Evolutionary conservation across 2,329 filamentous ascomycete species (phyloP).

Genomic region (Acrodontium crateriforme): DNA sequence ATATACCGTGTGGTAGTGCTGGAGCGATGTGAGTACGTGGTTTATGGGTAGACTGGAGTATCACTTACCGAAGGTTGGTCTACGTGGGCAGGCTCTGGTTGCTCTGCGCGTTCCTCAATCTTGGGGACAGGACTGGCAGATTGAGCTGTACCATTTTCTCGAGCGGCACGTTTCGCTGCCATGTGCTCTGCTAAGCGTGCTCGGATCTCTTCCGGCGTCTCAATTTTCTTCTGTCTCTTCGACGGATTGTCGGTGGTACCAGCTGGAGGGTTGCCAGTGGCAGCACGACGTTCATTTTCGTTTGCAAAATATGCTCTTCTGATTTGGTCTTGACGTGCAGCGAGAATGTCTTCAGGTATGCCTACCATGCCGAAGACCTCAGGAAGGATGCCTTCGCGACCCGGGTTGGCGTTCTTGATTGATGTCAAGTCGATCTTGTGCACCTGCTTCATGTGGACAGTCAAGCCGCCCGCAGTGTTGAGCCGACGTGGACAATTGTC

Average conservation of each 20-base stretch:
- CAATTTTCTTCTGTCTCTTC: not conserved
- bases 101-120: no score
- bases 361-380: conserved; percentile 99
- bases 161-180: conserved; percentile 26
- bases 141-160: no score
- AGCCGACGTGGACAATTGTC: conserved; percentile 75
- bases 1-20: no score
- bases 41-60: no score
- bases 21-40: no score
- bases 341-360: conserved; percentile 71
- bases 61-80: no score
- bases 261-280: conserved; percentile 70
- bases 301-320: conserved; percentile 73
- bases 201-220: not conserved
- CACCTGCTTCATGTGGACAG: conserved; percentile 95
- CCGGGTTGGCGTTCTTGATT: conserved; percentile 85
- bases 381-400: conserved; percentile 71
- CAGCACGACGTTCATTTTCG: conserved; percentile 66
- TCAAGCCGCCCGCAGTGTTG: conserved; percentile 90
- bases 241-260: conserved; percentile 31
- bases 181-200: conserved; percentile 5
- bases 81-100: no score
- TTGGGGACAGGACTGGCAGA: no score
- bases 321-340: conserved; percentile 76
- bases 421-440: conserved; percentile 82